Percentiles rank a stretch among this genome's conserved stretches.
Evolutionary conservation across 345 rosid genomes (phyloP).

Genomic region (Mercurialis annua): DNA sequence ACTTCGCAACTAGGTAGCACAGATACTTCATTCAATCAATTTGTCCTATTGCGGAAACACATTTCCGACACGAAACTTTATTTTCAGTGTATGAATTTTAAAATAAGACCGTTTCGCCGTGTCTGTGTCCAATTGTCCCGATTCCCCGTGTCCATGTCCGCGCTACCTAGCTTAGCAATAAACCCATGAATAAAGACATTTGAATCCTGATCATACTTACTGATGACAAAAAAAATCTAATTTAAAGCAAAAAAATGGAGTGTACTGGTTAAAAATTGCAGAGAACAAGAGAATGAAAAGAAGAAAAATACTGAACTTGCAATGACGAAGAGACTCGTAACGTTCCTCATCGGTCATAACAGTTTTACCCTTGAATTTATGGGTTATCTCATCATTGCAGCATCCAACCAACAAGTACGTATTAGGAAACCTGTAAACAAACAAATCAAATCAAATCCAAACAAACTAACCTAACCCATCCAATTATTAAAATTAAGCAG

Average conservation of each 20-base stretch:
- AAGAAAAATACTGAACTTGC: slow-evolving; percentile 35
- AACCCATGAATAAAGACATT: too few species aligned
- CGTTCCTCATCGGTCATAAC: slow-evolving; percentile 67
- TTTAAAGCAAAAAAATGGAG: not conserved
- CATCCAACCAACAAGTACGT: slow-evolving; percentile 62
- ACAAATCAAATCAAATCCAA: too few species aligned
- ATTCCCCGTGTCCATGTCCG: too few species aligned
- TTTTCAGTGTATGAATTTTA: too few species aligned
- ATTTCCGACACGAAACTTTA: too few species aligned
- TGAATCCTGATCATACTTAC: too few species aligned
- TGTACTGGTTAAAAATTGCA: not conserved
- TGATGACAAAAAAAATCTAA: not conserved
- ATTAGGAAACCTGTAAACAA: slow-evolving; percentile 52
- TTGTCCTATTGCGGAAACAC: too few species aligned
- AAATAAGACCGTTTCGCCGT: too few species aligned
- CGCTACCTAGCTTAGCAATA: not conserved
- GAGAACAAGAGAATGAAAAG: not conserved
- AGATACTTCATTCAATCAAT: too few species aligned
- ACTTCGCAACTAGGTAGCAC: too few species aligned
- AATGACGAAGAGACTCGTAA: slow-evolving; percentile 64
- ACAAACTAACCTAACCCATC: too few species aligned
- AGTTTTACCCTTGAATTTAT: slow-evolving; percentile 63
- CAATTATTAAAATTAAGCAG: not conserved
- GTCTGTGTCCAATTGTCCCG: too few species aligned
- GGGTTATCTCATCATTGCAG: slow-evolving; percentile 61